A percentile compares a stretch with the other conserved stretches of the same genome.
Conservation (phyloP, 306 rosid genomes). For the Benincasa hispida region DNA sequence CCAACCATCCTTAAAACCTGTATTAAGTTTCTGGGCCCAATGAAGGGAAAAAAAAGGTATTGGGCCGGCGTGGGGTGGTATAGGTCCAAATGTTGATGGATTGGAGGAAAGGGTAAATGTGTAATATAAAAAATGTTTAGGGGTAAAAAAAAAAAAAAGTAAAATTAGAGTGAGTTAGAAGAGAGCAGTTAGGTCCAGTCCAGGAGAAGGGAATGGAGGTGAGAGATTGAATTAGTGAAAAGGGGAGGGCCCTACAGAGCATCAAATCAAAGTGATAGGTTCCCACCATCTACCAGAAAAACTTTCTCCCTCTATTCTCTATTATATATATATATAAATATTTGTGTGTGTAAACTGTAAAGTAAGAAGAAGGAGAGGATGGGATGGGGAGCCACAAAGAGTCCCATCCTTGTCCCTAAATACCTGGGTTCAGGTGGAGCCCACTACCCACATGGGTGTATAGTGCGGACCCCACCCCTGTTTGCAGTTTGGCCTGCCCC, state of each 20-base stretch:
- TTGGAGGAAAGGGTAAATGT: neutral
- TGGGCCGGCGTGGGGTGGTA: neutral
- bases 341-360: neutral
- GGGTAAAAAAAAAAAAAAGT: neutral
- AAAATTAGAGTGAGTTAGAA: no score
- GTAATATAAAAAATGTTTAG: neutral
- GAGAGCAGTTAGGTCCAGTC: no score
- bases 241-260: conserved; percentile 14
- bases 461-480: no score
- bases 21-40: neutral
- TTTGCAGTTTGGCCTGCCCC: no score
- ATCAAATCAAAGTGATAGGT: conserved; percentile 55
- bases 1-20: neutral
- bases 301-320: neutral
- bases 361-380: neutral
- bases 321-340: no score
- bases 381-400: conserved; percentile 21
- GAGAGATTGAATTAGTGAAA: neutral
- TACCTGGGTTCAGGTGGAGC: conserved; percentile 24
- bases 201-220: no score
- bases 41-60: neutral
- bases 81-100: neutral
- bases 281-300: conserved; percentile 49
- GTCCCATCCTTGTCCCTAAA: conserved; percentile 38
- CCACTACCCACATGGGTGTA: conserved; percentile 43